Evolutionary conservation across 1,284 basidiomycete genomes (phyloP), one percentile per base, ranked within the genome.

Genomic region (Coriolopsis trogii): DNA sequence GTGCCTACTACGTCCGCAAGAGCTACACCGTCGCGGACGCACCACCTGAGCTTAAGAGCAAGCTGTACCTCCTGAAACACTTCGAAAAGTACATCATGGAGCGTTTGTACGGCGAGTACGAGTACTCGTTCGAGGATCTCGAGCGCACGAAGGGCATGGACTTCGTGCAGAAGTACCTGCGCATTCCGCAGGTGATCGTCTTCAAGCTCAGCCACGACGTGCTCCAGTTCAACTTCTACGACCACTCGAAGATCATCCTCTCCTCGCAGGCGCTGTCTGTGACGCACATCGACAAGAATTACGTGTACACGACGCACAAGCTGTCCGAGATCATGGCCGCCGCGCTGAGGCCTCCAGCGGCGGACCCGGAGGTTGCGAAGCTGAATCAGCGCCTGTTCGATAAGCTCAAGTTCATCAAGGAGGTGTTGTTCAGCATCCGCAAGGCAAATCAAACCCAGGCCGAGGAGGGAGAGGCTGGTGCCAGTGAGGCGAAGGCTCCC

Each of bases 201-300:
- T 99, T 99, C 80, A 90, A 95, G 73, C 75, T 99, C 67, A 94
- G 91, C 69, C 94, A 97, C 67, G 94, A 95, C 61, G 85, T 92
- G 39, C 73, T 98, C 8, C 67, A 97, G 92, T 96, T 98, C 81
- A 99, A 98, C 78, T 98, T 98, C 70, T 93, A 93, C 72, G 96
- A 99, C 73, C 96, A 99, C 75, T 91, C 91, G 33, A 99, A 99
- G 71, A 74, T 98, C 51, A 87, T 99, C 55, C 76, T 98, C 46
- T 93, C 93, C 6, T 81, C 84, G 2, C 77, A 87, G 28, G 95
- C 91, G 1, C 76, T 89, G 20, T 74, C 89, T 13, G 77, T 98
- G 40, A 91, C 92, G 3, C 85, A 95, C 68, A 95, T 98, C 64
- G 92, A 94, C 77, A 93, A 92, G 72, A 82, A 89, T 64, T 93